These are phyloP conservation scores for Smittium culicis DNA, from an alignment of 371 early-diverging fungal species.

Conservation along the genomic window DNA sequence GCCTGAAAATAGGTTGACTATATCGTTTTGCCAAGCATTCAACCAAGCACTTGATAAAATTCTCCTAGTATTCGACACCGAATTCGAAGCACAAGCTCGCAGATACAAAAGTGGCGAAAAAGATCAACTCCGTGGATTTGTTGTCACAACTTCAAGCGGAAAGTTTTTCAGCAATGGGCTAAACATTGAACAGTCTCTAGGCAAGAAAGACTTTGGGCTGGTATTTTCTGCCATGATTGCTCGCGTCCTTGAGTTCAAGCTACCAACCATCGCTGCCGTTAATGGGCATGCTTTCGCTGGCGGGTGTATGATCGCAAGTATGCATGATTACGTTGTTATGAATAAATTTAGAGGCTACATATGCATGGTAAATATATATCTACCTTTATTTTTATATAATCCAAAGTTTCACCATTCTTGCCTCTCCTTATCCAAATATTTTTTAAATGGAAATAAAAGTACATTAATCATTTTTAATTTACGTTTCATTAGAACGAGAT, in stretches of 20 bases:
- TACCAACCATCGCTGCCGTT: slow-evolving; percentile 69
- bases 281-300: slow-evolving; percentile 83
- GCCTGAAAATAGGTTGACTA: slow-evolving; percentile 52
- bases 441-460: no score
- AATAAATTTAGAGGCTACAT: slow-evolving; percentile 60
- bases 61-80: slow-evolving; percentile 29
- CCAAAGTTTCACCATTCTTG: neutral
- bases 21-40: slow-evolving; percentile 41
- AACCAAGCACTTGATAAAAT: slow-evolving; percentile 44
- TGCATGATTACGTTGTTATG: slow-evolving; percentile 74
- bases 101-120: slow-evolving; percentile 15
- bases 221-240: slow-evolving; percentile 14
- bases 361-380: slow-evolving; percentile 10
- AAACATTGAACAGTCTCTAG: neutral
- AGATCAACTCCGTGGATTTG: slow-evolving; percentile 20
- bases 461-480: no score
- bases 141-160: slow-evolving; percentile 47
- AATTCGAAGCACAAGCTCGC: slow-evolving; percentile 20
- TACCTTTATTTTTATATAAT: slow-evolving; percentile 22
- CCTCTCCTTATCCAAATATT: no score
- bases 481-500: slow-evolving; percentile 65
- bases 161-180: slow-evolving; percentile 68
- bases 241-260: slow-evolving; percentile 44
- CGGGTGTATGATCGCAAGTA: slow-evolving; percentile 55
- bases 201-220: neutral